Evolutionary conservation across 163 green algal genomes (phyloP).

Genomic region (Picocystis sp.): DNA sequence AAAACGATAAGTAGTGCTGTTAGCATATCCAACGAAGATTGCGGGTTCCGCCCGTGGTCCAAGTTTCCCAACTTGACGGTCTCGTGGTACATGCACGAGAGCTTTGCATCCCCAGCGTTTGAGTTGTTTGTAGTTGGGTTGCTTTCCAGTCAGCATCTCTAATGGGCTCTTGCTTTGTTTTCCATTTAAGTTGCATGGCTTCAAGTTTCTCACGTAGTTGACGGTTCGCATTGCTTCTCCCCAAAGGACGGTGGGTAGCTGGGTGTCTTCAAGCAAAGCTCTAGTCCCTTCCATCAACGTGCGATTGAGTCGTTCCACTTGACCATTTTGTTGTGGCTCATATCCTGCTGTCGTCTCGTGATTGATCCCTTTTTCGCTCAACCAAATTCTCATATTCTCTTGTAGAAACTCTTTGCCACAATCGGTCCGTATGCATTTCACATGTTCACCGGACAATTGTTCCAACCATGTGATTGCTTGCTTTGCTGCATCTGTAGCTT

Average conservation of each 20-base stretch:
- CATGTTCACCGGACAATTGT: neutral
- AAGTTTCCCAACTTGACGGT: too few species aligned
- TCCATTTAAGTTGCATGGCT: conserved; percentile 1
- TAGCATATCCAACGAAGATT: too few species aligned
- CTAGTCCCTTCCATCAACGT: conserved; percentile 10
- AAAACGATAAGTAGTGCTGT: too few species aligned
- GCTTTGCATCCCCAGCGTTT: conserved; percentile 14
- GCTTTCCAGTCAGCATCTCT: conserved; percentile 10
- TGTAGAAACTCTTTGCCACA: conserved; percentile 20
- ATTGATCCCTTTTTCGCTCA: conserved; percentile 14
- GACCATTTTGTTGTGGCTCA: conserved; percentile 26
- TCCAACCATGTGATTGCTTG: conserved; percentile 6
- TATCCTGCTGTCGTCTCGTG: conserved; percentile 15
- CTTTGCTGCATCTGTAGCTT: neutral
- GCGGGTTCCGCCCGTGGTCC: too few species aligned
- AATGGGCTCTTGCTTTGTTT: too few species aligned
- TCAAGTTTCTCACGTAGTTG: conserved; percentile 12
- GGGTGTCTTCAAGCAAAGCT: conserved; percentile 9
- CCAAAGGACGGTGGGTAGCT: conserved; percentile 12
- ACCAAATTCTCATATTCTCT: neutral
- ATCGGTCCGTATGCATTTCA: conserved; percentile 16
- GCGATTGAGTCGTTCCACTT: conserved; percentile 20
- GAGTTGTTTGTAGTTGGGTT: conserved; percentile 11
- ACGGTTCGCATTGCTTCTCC: conserved; percentile 15
- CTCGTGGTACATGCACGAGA: conserved; percentile 1